phyloP scores from a whole-genome alignment of 495 filamentous ascomycete genomes.

The Clohesyomyces aquaticus region DNA sequence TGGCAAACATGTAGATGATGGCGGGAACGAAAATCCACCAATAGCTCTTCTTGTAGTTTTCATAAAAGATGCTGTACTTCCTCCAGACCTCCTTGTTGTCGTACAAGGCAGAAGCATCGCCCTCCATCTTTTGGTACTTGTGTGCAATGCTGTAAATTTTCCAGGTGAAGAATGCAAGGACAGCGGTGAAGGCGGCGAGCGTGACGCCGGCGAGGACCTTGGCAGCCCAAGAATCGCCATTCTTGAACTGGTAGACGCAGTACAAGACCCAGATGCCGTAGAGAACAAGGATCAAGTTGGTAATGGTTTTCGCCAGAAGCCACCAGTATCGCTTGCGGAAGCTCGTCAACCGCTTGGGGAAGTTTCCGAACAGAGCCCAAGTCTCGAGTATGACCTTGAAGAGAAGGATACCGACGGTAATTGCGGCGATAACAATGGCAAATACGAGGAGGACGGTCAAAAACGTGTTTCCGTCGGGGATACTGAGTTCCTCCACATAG shows the following conservation, averaged over 20 bases:
- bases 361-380: constrained; percentile 87
- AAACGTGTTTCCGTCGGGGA: constrained; percentile 90
- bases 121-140: constrained; percentile 71
- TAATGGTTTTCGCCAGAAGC: constrained; percentile 82
- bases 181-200: constrained; percentile 73
- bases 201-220: constrained; percentile 84
- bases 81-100: constrained; percentile 90
- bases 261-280: constrained; percentile 97
- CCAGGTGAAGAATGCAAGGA: constrained; percentile 78
- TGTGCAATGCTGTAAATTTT: constrained; percentile 80
- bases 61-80: constrained; percentile 97
- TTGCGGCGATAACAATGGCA: constrained; percentile 80
- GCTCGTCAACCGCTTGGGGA: constrained; percentile 75
- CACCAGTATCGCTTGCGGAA: constrained; percentile 98
- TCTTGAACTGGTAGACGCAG: constrained; percentile 92
- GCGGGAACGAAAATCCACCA: constrained; percentile 96
- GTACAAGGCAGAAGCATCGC: constrained; percentile 73
- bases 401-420: constrained; percentile 84
- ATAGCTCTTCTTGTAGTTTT: constrained; percentile 86
- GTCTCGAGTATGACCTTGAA: constrained; percentile 90
- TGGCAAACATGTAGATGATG: constrained; percentile 91
- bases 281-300: constrained; percentile 85
- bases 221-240: constrained; percentile 94
- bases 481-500: constrained; percentile 74
- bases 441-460: constrained; percentile 93